Base-by-base conservation (phyloP, 2,329 filamentous ascomycete genomes). In the Sarocladiaceae sp. region DNA sequence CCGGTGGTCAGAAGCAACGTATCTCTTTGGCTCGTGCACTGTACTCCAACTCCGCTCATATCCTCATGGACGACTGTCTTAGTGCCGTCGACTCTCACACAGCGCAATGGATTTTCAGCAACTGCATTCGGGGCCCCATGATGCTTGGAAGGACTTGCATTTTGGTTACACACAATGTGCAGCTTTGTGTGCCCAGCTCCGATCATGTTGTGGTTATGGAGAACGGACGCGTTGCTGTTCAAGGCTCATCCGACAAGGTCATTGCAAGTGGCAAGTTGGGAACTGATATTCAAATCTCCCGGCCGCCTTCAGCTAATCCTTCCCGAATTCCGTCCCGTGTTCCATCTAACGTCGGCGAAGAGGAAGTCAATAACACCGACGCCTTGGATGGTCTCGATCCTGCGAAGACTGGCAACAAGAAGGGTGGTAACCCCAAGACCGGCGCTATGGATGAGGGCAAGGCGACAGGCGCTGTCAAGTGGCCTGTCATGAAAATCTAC, bases 61-160 rank as follows among this genome's bases (percentile, higher is more conserved):
- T 99, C 15, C 79, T 99, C 11, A 78, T 99, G 48, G 94, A 99
- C 63, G 94, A 99, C 67, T 96, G 95, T 57, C 78, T 99, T 39
- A 97, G 92, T 64, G 94, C 94, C 25, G 94, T 99, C 29, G 94
- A 99, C 67, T 95, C 94, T 3, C 94, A 99, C 62, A 97, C 94
- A 0, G 92, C 92, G 2, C 95, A 97, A 67, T 97, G 95, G 86
- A 97, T 99, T 59, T 97, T 97, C 71, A 88, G 87, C 65, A 88
- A 96, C 68, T 96, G 92, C 54, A 86, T 99, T 57, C 86, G 86
- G 60, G 94, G 94, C 2, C 88, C 90, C 5, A 72, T 99, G 50
- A 97, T 99, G 94, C 74, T 80, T 53, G 79, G 85, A 63, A 84
- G 94, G 37, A 97, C 94, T 25, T 97, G 94, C 67, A 90, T 99